Percentiles rank a stretch among this genome's conserved stretches.
Evolutionary conservation across 2,329 filamentous ascomycete species (phyloP).

Genomic region (Colletotrichum limetticola): DNA sequence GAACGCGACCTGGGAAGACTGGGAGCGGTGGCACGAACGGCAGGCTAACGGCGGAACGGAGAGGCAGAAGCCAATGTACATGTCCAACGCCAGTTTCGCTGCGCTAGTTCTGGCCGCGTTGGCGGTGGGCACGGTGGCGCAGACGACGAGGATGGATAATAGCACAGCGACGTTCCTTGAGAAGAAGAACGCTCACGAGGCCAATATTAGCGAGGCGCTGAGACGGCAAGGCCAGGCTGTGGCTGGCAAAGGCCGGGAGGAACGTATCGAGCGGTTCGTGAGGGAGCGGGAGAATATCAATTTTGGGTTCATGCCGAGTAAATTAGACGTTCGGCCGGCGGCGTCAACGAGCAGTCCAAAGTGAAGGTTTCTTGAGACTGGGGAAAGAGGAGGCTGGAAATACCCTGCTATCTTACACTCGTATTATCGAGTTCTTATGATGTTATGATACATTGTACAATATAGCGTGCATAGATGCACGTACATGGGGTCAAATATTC

Average conservation of each 20-base stretch:
- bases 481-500: neutral
- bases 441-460: slow-evolving; percentile 29
- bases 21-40: slow-evolving; percentile 81
- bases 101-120: slow-evolving; percentile 73
- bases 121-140: slow-evolving; percentile 75
- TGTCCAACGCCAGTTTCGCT: slow-evolving; percentile 84
- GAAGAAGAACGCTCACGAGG: slow-evolving; percentile 72
- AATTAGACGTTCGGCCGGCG: slow-evolving; percentile 12
- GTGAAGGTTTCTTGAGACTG: neutral
- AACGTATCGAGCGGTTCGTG: slow-evolving; percentile 82
- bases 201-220: slow-evolving; percentile 71
- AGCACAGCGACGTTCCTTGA: slow-evolving; percentile 73
- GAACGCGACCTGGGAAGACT: slow-evolving; percentile 99
- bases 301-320: slow-evolving; percentile 45
- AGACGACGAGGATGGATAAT: slow-evolving; percentile 75
- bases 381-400: neutral
- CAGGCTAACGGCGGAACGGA: slow-evolving; percentile 55
- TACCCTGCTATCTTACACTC: neutral
- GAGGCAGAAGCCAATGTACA: slow-evolving; percentile 68
- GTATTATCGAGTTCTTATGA: slow-evolving; percentile 18
- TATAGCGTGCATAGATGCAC: slow-evolving; percentile 12
- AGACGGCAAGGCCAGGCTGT: slow-evolving; percentile 63
- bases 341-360: slow-evolving; percentile 12
- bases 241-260: slow-evolving; percentile 65
- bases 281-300: slow-evolving; percentile 70